Evolutionary conservation across 108 stramenopile genomes (phyloP).

Genomic region (Skeletonema costatum): DNA sequence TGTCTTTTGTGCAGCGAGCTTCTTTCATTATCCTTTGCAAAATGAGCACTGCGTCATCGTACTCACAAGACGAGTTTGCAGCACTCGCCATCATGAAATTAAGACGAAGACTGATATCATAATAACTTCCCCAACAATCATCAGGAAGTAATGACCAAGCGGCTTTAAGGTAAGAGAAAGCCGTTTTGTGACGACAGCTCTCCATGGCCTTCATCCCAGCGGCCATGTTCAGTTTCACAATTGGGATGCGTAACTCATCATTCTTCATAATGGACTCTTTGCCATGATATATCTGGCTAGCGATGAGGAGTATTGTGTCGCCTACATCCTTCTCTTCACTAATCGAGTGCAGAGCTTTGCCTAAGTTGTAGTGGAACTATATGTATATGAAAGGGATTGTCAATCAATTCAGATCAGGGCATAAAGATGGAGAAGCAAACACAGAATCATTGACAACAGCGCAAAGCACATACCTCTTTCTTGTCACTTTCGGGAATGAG

Average conservation of each 20-base stretch:
- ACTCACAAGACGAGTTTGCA: not conserved
- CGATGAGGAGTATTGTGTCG: not conserved
- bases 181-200: constrained; percentile 23
- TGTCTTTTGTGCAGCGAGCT: not conserved
- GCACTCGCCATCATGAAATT: not conserved
- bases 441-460: no score
- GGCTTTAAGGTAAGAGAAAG: not conserved
- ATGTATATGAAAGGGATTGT: not conserved
- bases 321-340: not conserved
- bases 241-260: constrained; percentile 2
- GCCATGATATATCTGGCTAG: constrained; percentile 12
- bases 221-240: constrained; percentile 17
- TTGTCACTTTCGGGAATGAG: constrained; percentile 44
- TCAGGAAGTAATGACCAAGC: constrained; percentile 3
- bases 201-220: constrained; percentile 29
- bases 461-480: not conserved
- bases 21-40: not conserved
- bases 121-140: constrained; percentile 20
- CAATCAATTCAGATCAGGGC: no score
- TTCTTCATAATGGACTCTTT: not conserved
- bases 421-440: no score
- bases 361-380: not conserved
- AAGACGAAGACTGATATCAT: constrained; percentile 7
- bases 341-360: not conserved
- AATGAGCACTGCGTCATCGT: not conserved